phyloP scores from a whole-genome alignment of 768 basidiomycete genomes.

The Hygrophorus russula region DNA sequence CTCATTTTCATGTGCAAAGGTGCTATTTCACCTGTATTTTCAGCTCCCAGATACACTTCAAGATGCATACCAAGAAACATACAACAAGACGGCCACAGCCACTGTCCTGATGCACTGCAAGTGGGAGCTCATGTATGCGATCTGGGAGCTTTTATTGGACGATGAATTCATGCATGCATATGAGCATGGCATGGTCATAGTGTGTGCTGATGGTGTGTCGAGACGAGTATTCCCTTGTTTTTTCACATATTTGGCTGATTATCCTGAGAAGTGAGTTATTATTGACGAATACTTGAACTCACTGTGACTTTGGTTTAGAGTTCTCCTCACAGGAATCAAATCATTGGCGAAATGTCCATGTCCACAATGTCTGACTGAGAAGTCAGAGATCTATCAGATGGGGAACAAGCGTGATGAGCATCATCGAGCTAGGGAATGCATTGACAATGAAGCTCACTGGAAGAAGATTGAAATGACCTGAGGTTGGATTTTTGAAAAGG shows the following conservation, averaged over 20 bases:
- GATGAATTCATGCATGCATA: slow-evolving; percentile 5
- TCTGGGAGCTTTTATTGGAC: too few relatives aligned
- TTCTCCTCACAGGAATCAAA: slow-evolving; percentile 16
- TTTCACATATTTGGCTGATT: slow-evolving; percentile 18
- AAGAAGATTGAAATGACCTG: too few relatives aligned
- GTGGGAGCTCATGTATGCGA: too few relatives aligned
- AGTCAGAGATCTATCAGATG: slow-evolving; percentile 13
- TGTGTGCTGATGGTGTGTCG: slow-evolving; percentile 4
- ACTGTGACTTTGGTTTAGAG: too few relatives aligned
- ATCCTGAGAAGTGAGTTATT: slow-evolving; percentile 14
- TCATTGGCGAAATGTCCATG: slow-evolving; percentile 17
- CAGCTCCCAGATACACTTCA: slow-evolving; percentile 10
- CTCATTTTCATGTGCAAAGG: neutral
- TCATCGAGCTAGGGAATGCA: slow-evolving; percentile 2
- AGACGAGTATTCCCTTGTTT: slow-evolving; percentile 12
- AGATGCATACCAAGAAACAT: too few relatives aligned
- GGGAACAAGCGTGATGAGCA: slow-evolving; percentile 12
- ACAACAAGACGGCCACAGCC: too few relatives aligned
- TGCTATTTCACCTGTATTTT: neutral
- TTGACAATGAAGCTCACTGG: too few relatives aligned
- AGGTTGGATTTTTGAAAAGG: too few relatives aligned
- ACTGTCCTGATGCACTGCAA: too few relatives aligned
- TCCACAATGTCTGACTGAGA: slow-evolving; percentile 13
- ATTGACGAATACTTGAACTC: too few relatives aligned
- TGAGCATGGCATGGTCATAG: slow-evolving; percentile 4